phyloP scores from a whole-genome alignment of 1,284 basidiomycete genomes.

The Porogramme epimiltina region DNA sequence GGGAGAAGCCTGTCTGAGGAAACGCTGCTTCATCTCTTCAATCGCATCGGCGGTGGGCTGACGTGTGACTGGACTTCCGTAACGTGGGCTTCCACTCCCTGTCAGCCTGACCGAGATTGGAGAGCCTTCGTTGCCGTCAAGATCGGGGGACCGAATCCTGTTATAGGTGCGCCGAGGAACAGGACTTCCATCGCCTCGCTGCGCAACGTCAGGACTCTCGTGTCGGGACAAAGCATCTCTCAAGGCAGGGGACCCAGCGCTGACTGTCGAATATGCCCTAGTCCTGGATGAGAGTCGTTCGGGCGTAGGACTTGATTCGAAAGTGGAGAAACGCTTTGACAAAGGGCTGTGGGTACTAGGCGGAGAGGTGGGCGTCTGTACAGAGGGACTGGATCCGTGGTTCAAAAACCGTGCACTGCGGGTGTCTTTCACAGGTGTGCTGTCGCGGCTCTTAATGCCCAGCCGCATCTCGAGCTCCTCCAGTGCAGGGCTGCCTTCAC shows the following conservation, averaged over 20 bases:
- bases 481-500: slow-evolving; percentile 64
- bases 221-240: slow-evolving; percentile 16
- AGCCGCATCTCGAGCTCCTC: slow-evolving; percentile 59
- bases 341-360: slow-evolving; percentile 15
- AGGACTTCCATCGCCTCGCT: slow-evolving; percentile 24
- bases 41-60: slow-evolving; percentile 52
- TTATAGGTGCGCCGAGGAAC: slow-evolving; percentile 32
- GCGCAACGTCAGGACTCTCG: slow-evolving; percentile 14
- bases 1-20: slow-evolving; percentile 42
- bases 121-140: slow-evolving; percentile 18
- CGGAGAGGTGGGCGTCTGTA: slow-evolving; percentile 10
- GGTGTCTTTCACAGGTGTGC: slow-evolving; percentile 25
- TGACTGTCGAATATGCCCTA: slow-evolving; percentile 22
- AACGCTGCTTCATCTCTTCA: slow-evolving; percentile 65
- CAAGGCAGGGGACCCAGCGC: slow-evolving; percentile 15
- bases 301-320: slow-evolving; percentile 23
- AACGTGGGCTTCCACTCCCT: slow-evolving; percentile 22
- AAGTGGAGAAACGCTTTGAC: slow-evolving; percentile 18
- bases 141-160: slow-evolving; percentile 31
- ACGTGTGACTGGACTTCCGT: slow-evolving; percentile 27
- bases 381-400: slow-evolving; percentile 8
- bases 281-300: slow-evolving; percentile 22
- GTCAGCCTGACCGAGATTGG: slow-evolving; percentile 14
- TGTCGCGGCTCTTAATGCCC: slow-evolving; percentile 38
- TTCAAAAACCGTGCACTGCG: slow-evolving; percentile 28